Base-by-base conservation (phyloP, 2,329 filamentous ascomycete species). In the Sordariomycetes sp. region DNA sequence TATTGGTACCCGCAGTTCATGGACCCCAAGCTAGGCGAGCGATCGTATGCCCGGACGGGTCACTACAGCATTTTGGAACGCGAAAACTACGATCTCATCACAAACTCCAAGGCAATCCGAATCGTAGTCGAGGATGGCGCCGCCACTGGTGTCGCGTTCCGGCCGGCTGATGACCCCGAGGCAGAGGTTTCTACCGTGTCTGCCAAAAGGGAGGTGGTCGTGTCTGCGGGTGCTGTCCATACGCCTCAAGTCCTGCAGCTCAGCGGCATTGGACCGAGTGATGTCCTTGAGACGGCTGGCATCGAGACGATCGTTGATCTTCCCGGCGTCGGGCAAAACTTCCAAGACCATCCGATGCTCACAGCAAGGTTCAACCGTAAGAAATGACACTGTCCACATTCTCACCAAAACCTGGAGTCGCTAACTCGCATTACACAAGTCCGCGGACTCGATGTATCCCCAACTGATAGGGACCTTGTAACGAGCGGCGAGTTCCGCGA, bases 251-350 rank as follows among this genome's bases (percentile, higher is more conserved):
- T 80, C 8, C 71, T 81, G 2, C 75, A 77, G 64, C 68, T 79
- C 0, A 77, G 74, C 54, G 77, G 78, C 8, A 69, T 80, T 25
- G 76, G 76, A 0, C 70, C 73, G 1, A 67, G 65, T 0, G 65
- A 65, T 0, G 69, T 75, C 13, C 68, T 81, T 1, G 56, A 70
- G 7, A 64, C 67, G 24, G 69, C 74, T 55, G 64, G 71, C 15
- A 80, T 81, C 36, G 64, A 70, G 0, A 62, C 77, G 1, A 59
- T 80, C 1, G 68, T 76, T 32, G 68, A 77, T 57, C 70, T 79
- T 1, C 78, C 79, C 0, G 81, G 79, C 42, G 80, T 85, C 15
- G 81, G 81, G 51, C 74, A 70, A 20, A 82, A 83, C 65, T 70
- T 85, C 28, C 74, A 81, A 63, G 80, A 85, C 63, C 77, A 77